Conservation (phyloP, 441 rosid genomes). For the Populus hybrid region DNA sequence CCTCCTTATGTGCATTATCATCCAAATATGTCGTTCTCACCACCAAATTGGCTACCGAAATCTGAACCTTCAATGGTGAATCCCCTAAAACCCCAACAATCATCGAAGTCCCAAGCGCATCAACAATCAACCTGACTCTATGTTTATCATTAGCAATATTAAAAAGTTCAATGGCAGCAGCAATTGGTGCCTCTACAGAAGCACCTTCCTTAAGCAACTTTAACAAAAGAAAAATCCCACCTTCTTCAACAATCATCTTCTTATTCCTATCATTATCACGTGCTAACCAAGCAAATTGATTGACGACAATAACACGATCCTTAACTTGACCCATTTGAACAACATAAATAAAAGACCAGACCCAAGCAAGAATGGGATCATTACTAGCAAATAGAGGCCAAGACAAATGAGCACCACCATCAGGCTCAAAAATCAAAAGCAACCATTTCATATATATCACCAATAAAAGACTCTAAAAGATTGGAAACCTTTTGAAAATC, state of each 20-base stretch:
- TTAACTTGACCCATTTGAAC: conserved; percentile 48
- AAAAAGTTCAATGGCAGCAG: conserved; percentile 39
- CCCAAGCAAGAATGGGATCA: conserved; percentile 69
- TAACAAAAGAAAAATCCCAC: conserved; percentile 46
- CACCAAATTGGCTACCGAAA: conserved; percentile 41
- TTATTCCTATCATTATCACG: conserved; percentile 50
- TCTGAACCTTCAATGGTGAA: conserved; percentile 41
- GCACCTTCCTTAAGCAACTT: conserved; percentile 50
- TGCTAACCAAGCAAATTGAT: conserved; percentile 49
- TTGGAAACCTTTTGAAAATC: conserved; percentile 46
- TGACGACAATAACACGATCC: conserved; percentile 46
- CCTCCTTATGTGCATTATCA: conserved; percentile 37
- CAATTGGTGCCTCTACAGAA: conserved; percentile 47
- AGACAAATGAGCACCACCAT: conserved; percentile 34
- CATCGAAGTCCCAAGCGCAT: conserved; percentile 32
- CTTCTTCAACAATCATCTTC: conserved; percentile 59
- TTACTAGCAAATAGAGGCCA: conserved; percentile 61
- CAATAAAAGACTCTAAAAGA: conserved; percentile 51
- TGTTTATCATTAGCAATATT: conserved; percentile 36
- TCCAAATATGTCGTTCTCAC: conserved; percentile 44
- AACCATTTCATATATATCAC: conserved; percentile 57
- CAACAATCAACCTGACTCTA: conserved; percentile 33
- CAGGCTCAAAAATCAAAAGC: conserved; percentile 42
- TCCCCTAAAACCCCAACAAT: conserved; percentile 47
- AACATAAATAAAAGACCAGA: conserved; percentile 48